Evolutionary conservation across 495 filamentous ascomycete genomes (phyloP), one percentile per base, ranked within the genome.

Genomic region (Oidiodendron maius): DNA sequence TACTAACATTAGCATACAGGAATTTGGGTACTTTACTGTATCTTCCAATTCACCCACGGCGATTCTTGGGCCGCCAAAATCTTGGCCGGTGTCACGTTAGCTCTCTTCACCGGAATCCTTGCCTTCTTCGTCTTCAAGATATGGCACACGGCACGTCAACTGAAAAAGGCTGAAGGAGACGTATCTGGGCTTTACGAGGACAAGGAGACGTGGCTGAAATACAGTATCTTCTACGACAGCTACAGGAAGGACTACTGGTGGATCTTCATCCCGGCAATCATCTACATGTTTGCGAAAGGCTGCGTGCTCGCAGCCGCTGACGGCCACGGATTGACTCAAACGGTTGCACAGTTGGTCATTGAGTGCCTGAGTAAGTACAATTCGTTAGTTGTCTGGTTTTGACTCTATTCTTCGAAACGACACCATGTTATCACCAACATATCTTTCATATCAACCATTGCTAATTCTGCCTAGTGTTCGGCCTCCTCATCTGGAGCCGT

Each of bases 201-300:
- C 62, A 93, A 90, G 71, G 80, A 85, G 46, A 86, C 84, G 40
- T 96, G 94, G 91, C 74, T 86, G 57, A 94, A 90, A 66, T 98
- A 98, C 73, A 94, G 86, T 58, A 71, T 96, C 26, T 98, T 98
- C 72, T 98, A 98, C 67, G 93, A 98, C 56, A 84, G 82, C 55
- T 96, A 93, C 68, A 89, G 91, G 65, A 85, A 82, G 59, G 81
- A 84, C 54, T 94, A 89, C 68, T 98, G 91, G 91, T 96, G 91
- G 90, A 62, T 96, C 8, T 98, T 98, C 63, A 76, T 98, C 11
- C 93, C 93, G 5, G 73, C 77, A 38, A 95, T 98, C 65, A 41
- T 93, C 45, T 98, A 97, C 72, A 87, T 91, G 74, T 91, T 97
- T 58, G 84, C 80, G 57, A 94, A 89, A 66, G 90, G 90, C 38